phyloP scores from a whole-genome alignment of 164 flowering plant genomes.

The Vitis riparia region DNA sequence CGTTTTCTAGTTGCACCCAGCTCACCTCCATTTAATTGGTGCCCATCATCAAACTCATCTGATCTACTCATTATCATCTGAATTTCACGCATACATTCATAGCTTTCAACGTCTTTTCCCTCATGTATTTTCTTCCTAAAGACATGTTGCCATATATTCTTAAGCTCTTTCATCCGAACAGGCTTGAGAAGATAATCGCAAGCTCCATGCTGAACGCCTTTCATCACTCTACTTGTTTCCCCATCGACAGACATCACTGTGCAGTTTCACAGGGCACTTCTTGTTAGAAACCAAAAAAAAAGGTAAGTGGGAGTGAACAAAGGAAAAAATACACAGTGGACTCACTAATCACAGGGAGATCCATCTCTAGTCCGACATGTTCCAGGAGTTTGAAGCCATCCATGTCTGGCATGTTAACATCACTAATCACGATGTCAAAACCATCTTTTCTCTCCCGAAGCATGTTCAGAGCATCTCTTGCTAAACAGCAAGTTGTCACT shows the following conservation, averaged over 20 bases:
- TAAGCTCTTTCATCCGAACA: slow-evolving; percentile 26
- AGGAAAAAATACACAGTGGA: neutral
- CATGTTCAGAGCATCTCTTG: slow-evolving; percentile 16
- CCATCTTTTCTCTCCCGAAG: slow-evolving; percentile 19
- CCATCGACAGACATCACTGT: slow-evolving; percentile 32
- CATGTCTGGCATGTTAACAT: slow-evolving; percentile 27
- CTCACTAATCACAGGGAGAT: slow-evolving; percentile 31
- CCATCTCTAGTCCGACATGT: slow-evolving; percentile 24
- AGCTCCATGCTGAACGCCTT: slow-evolving; percentile 36
- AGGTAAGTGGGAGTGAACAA: neutral
- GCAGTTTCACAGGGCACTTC: neutral
- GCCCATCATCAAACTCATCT: slow-evolving; percentile 11
- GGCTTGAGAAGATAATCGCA: slow-evolving; percentile 37
- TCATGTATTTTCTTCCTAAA: slow-evolving; percentile 21
- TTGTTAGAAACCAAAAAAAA: neutral
- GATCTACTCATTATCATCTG: slow-evolving; percentile 2
- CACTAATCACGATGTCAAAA: slow-evolving; percentile 22
- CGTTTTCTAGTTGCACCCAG: slow-evolving; percentile 2
- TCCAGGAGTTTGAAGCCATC: slow-evolving; percentile 28
- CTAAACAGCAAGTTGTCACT: slow-evolving; percentile 20
- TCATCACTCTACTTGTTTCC: slow-evolving; percentile 18
- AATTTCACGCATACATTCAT: slow-evolving; percentile 3
- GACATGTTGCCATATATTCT: slow-evolving; percentile 43
- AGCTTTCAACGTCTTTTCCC: slow-evolving; percentile 9
- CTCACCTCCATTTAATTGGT: slow-evolving; percentile 1